Percentiles rank a stretch among this genome's conserved stretches.
These are phyloP conservation scores for Pleurotus platypus DNA, from an alignment of 768 basidiomycete genomes.

Conservation along the genomic window DNA sequence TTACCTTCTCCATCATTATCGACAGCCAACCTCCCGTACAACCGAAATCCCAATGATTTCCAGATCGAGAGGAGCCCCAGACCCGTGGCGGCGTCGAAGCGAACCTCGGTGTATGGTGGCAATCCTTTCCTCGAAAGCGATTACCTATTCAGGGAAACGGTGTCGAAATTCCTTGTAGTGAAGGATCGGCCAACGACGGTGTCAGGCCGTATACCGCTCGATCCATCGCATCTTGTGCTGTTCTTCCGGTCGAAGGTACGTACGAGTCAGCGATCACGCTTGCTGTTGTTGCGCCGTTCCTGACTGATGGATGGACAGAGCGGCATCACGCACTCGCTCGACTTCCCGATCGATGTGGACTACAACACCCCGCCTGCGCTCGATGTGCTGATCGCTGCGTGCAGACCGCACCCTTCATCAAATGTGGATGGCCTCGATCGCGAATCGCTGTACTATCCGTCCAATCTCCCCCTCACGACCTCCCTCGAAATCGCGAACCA, in stretches of 20 bases:
- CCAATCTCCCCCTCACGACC: constrained; percentile 66
- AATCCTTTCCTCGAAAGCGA: constrained; percentile 43
- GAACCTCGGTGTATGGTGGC: constrained; percentile 23
- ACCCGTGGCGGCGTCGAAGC: constrained; percentile 29
- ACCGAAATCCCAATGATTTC: constrained; percentile 51
- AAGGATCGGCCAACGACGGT: constrained; percentile 63
- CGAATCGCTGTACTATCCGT: constrained; percentile 71
- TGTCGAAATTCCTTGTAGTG: constrained; percentile 51
- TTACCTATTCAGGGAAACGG: constrained; percentile 47
- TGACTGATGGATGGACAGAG: constrained; percentile 40
- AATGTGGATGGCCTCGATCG: constrained; percentile 53
- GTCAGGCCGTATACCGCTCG: constrained; percentile 67
- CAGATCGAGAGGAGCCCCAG: constrained; percentile 59
- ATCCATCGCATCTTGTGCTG: constrained; percentile 61
- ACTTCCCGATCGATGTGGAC: constrained; percentile 78
- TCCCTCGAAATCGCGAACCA: constrained; percentile 80
- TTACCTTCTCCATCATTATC: constrained; percentile 9
- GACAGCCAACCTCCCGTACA: constrained; percentile 24
- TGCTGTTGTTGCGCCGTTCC: not conserved
- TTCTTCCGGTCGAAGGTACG: constrained; percentile 80
- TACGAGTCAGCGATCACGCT: constrained; percentile 22
- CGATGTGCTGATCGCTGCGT: constrained; percentile 74
- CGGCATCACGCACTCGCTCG: constrained; percentile 75
- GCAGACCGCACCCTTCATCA: constrained; percentile 59
- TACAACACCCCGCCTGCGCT: constrained; percentile 73